Evolutionary conservation across 2,329 filamentous ascomycete species (phyloP), one percentile per base, ranked within the genome.

Genomic region (Chalaropsis thielavioides): DNA sequence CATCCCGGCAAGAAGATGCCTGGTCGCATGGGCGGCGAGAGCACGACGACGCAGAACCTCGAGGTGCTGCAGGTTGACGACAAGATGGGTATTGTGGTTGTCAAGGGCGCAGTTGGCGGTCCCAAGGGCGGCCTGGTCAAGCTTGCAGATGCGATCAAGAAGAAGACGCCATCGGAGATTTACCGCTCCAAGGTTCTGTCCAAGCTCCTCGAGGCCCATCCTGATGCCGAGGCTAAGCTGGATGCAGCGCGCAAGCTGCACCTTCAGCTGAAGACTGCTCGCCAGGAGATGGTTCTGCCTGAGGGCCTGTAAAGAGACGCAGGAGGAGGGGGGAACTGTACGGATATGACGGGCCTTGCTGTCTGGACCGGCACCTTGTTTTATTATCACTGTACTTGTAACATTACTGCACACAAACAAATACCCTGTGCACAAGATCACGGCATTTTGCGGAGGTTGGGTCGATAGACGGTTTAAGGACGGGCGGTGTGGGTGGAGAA

Each of bases 1-100:
- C 79, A 91, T 73, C 94, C 94, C 0, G 94, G 94, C 67, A 99
- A 99, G 84, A 94, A 91, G 78, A 99, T 99, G 94, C 85, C 94
- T 2, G 94, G 94, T 64, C 85, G 90, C 67, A 97, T 99, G 94
- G 94, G 94, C 69, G 89, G 88, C 69, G 83, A 95, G 75, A 85
- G 84, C 70, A 88, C 91, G 65, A 99, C 94, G 60, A 82, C 94
- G 66, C 92, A 96, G 81, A 96, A 95, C 76, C 78, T 97, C 70
- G 89, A 87, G 76, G 85, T 99, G 63, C 77, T 99, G 74, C 87
- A 90, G 79, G 87, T 96, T 41, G 91, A 97, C 76, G 82, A 86
- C 70, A 87, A 89, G 74, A 87, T 92, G 72, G 94, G 94, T 22
- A 84, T 96, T 71, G 84, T 99, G 66, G 84, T 96, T 63, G 86